Evolutionary conservation across 2,329 filamentous ascomycete genomes (phyloP), one percentile per base, ranked within the genome.

Genomic region (Capronia epimyces): DNA sequence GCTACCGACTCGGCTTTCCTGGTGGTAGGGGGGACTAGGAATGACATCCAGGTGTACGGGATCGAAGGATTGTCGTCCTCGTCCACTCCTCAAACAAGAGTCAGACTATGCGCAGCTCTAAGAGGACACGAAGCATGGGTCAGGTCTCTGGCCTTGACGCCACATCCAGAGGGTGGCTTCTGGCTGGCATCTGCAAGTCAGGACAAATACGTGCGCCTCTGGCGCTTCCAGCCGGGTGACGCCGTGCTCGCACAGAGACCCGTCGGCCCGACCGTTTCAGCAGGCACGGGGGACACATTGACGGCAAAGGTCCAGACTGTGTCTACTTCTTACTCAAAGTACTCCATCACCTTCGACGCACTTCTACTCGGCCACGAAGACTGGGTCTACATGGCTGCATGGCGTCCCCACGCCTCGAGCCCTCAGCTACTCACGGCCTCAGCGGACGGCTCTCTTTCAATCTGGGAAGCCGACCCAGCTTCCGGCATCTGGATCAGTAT

Each of bases 111-210:
- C 55, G 86, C 89, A 10, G 90, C 83, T 0, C 77, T 98, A 16
- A 78, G 82, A 0, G 93, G 93, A 2, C 93, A 98, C 63, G 93
- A 98, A 69, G 91, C 87, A 50, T 98, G 93, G 93, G 82, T 98
- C 41, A 79, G 91, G 42, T 91, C 89, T 12, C 75, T 98, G 10
- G 84, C 84, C 56, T 93, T 98, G 60, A 79, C 81, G 1, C 73
- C 73, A 53, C 87, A 93, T 64, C 77, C 69, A 12, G 65, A 71
- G 0, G 79, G 80, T 46, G 90, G 96, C 65, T 66, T 95, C 3
- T 70, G 97, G 18, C 77, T 98, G 16, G 89, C 91, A 0, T 97
- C 91, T 9, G 90, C 90, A 18, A 97, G 91, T 65, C 93, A 98
- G 67, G 93, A 98, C 69, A 96, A 95, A 70, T 98, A 97, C 63